Evolutionary conservation across 2,329 filamentous ascomycete species (phyloP), one percentile per base, ranked within the genome.

Genomic region (Alternaria alternata): DNA sequence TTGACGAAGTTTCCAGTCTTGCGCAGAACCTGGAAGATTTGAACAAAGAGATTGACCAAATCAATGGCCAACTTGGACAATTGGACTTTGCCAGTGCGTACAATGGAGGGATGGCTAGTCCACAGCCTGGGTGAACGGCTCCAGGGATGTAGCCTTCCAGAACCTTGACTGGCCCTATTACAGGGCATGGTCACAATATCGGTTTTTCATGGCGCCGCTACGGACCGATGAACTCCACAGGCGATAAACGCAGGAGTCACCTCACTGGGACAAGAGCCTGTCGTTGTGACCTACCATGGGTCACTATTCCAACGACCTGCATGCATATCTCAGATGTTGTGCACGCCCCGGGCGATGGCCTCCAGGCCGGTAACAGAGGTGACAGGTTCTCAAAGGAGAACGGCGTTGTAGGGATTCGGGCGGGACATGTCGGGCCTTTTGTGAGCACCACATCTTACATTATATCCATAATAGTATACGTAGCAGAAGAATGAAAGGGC

Each of bases 1-100:
- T 96, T 67, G 94, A 97, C 71, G 94, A 97, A 78, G 91, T 96
- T 3, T 87, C 88, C 57, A 92, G 91, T 11, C 80, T 97, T 57
- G 89, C 89, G 4, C 85, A 89, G 59, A 97, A 97, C 69, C 81
- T 93, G 28, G 92, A 95, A 57, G 94, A 97, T 79, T 79, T 97
- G 57, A 91, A 90, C 42, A 83, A 81, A 36, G 94, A 97, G 80
- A 94, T 96, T 64, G 87, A 88, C 63, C 83, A 82, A 28, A 80
- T 93, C 12, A 89, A 84, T 67, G 82, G 81, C n/a, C 87, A 88
- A 69, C 84, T 95, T 6, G 84, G 83, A 1, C 86, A 86, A 18
- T 83, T 94, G 5, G 91, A 94, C 63, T 87, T 87, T 71, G 84
- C 84, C 39, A 78, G 82, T 30, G 80, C 81, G 16, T 87, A 86